Evolutionary conservation across 179 eudicot genomes (phyloP).

Genomic region (Silene coronaria): DNA sequence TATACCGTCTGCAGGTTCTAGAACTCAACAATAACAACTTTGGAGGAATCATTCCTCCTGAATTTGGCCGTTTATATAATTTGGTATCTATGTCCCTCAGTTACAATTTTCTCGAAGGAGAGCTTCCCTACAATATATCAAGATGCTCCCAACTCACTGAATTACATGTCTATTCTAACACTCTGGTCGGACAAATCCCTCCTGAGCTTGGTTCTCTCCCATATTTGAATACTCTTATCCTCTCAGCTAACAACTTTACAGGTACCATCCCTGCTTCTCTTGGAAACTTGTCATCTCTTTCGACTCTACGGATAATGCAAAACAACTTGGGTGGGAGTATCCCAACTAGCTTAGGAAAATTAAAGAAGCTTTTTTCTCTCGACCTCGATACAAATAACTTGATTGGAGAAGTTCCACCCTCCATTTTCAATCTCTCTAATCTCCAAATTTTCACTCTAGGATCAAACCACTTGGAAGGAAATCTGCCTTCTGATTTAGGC

Average conservation of each 20-base stretch:
- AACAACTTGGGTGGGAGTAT: slow-evolving; percentile 14
- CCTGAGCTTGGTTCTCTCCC: slow-evolving; percentile 8
- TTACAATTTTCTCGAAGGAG: slow-evolving; percentile 14
- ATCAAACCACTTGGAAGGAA: slow-evolving; percentile 15
- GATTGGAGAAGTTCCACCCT: slow-evolving; percentile 13
- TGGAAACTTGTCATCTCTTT: slow-evolving; percentile 17
- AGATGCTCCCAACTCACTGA: not conserved
- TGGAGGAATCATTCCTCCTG: not conserved
- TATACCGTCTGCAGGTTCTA: not conserved
- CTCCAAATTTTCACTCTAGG: not conserved
- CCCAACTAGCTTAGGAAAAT: slow-evolving; percentile 15
- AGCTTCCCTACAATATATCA: slow-evolving; percentile 16
- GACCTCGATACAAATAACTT: slow-evolving; percentile 2
- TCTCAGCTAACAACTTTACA: not conserved
- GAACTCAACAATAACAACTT: not conserved
- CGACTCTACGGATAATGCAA: not conserved
- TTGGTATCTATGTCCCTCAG: not conserved
- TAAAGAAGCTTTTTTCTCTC: not conserved
- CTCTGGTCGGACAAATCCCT: slow-evolving; percentile 20
- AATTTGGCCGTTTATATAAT: too few species aligned
- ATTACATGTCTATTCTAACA: slow-evolving; percentile 28
- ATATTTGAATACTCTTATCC: not conserved
- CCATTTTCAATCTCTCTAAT: slow-evolving; percentile 16
- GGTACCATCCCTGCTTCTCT: slow-evolving; percentile 11
- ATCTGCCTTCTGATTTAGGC: slow-evolving; percentile 19